Conservation (phyloP, 2,329 filamentous ascomycete species). For the Nigrospora sphaerica region DNA sequence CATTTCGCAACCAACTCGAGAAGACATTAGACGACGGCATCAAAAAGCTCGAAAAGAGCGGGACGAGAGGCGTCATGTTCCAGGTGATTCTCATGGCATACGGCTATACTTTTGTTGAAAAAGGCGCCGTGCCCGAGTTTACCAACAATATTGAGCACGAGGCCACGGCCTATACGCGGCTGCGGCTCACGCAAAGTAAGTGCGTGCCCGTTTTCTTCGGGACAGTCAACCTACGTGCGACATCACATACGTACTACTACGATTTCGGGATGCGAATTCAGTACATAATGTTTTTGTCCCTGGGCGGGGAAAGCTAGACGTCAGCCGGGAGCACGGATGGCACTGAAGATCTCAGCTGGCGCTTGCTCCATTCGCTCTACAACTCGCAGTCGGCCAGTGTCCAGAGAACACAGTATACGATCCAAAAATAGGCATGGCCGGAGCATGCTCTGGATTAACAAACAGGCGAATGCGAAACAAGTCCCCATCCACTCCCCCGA, state of each 20-base stretch:
- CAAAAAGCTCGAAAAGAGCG: constrained; percentile 15
- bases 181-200: constrained; percentile 24
- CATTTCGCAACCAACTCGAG: constrained; percentile 23
- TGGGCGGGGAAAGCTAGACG: too few relatives aligned
- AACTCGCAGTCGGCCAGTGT: too few relatives aligned
- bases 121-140: constrained; percentile 27
- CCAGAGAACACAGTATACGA: too few relatives aligned
- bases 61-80: constrained; percentile 32
- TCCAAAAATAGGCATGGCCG: too few relatives aligned
- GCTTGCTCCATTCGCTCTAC: too few relatives aligned
- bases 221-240: too few relatives aligned
- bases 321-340: too few relatives aligned
- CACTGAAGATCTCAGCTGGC: too few relatives aligned
- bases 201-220: constrained; percentile 29
- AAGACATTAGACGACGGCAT: constrained; percentile 22
- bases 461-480: background rate
- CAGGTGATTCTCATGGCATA: constrained; percentile 29
- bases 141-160: constrained; percentile 26
- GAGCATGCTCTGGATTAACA: background rate
- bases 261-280: too few relatives aligned
- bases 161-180: constrained; percentile 24
- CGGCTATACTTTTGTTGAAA: too few relatives aligned
- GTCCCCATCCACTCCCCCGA: background rate
- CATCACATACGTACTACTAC: too few relatives aligned
- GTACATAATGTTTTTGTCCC: too few relatives aligned